Base-by-base conservation (phyloP, 2,329 filamentous ascomycete species). In the Phialophora tarda region DNA sequence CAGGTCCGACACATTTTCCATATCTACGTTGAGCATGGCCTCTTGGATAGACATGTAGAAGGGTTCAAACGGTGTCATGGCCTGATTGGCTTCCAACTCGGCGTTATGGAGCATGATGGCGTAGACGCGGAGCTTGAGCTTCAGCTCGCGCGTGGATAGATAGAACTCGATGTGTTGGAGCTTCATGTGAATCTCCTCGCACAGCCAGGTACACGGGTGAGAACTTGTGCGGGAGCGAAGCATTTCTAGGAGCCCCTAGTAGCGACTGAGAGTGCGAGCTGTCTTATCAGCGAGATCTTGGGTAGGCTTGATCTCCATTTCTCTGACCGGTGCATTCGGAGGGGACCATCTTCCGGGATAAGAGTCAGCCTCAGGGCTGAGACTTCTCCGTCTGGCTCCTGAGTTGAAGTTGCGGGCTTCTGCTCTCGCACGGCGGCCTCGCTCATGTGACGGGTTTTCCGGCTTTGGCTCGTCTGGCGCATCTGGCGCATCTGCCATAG, bases 1-100 rank as follows among this genome's bases (percentile, higher is more conserved):
- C 57, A 59, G 23, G 26, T 59, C 57, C 12, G 57, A 34, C 24
- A 59, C 10, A 44, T n/a, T 44, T 17, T 59, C 57, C 17, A 14
- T 50, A 21, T 59, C 57, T 11, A 28, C 28, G 10, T 50, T 23
- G 7, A 59, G n/a, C 2, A 48, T 34, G 4, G 23, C 21, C 24
- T 48, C 24, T 41, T 24, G 23, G 17, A 59, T 44, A 11, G 57
- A 30, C n/a, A 14, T 24, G 47, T 48, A 59, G 28, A 48, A 59
- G 21, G 41, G 24, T 12, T 30, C 38, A 26, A 50, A 28, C 11
- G 12, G 21, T 7, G 41, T 41, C 6, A 3, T 6, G 10, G 41
- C 3, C 21, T n/a, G 26, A 14, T 32, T 48, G 41, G 38, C 44
- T 47, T 6, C 23, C 10, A 50, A 14, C 11, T 34, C 30, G 41